These are phyloP conservation scores for Abelmoschus esculentus DNA, from an alignment of 345 rosid genomes.

Conservation along the genomic window DNA sequence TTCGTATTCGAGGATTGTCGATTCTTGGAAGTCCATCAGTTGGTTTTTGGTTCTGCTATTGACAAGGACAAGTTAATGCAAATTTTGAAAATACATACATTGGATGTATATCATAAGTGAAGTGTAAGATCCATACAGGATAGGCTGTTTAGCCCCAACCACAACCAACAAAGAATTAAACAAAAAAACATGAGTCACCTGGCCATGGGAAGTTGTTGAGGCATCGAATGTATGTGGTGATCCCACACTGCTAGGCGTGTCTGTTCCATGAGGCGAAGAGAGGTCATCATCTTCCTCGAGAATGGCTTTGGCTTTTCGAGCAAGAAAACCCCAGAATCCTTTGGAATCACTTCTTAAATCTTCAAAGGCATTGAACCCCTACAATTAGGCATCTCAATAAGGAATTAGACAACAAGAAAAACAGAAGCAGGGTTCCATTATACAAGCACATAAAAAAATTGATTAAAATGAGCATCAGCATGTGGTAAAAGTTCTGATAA, in stretches of 20 bases:
- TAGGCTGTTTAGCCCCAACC: background rate
- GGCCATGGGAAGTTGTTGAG: background rate
- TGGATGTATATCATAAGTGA: background rate
- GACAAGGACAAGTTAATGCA: background rate
- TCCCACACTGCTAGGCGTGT: background rate
- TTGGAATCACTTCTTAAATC: constrained; percentile 38
- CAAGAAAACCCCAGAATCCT: constrained; percentile 81
- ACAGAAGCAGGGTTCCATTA: too few relatives aligned
- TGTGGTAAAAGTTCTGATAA: too few relatives aligned
- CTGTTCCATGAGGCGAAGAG: constrained; percentile 1
- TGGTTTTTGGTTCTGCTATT: constrained; percentile 26
- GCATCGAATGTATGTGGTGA: background rate
- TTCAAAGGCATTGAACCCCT: constrained; percentile 62
- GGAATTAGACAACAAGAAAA: background rate
- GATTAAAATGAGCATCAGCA: too few relatives aligned
- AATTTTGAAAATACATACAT: too few relatives aligned
- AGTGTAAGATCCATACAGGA: too few relatives aligned
- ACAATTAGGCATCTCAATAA: constrained; percentile 5
- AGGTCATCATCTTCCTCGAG: constrained; percentile 45
- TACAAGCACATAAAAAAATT: too few relatives aligned
- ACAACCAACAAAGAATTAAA: background rate
- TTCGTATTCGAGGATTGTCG: constrained; percentile 58
- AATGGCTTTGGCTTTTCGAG: constrained; percentile 89
- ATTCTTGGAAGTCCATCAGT: constrained; percentile 36
- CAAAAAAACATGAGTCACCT: background rate